Evolutionary conservation across 441 rosid genomes (phyloP), one percentile per base, ranked within the genome.

Genomic region (Manihot esculenta): DNA sequence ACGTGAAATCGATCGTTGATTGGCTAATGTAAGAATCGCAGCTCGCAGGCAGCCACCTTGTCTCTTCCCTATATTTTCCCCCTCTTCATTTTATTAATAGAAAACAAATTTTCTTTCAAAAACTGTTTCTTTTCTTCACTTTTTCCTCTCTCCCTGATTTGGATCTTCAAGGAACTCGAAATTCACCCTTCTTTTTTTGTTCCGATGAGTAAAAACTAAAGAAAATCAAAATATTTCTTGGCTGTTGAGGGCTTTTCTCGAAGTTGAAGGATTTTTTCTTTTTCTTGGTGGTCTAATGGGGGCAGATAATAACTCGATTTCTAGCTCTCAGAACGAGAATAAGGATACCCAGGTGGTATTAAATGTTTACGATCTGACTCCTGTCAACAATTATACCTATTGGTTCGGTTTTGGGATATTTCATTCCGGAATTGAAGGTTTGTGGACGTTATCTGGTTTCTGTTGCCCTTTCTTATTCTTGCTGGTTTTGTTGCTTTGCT

Each of bases 331-430:
- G 45, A 35, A 45, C 14, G 78, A 49, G 47, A 71, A 76, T 67
- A 59, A 23, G 18, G 81, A 74, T 44, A 73, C 78, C 65, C 82
- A 76, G 18, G 97, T 95, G 45, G 54, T 84, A 48, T 78, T 95
- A 73, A 89, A 95, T 62, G 87, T 93, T 38, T 95, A 95, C 74
- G 99, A 95, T 86, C 96, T 95, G 69, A 93, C 95, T 24, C 93
- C 93, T 71, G 58, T 82, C 76, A 95, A 95, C 79, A 87, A 81
- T 66, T 95, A 95, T 83, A 88, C 88, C 72, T 84, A 79, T 77
- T 95, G 96, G 97, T 80, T 93, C 64, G 98, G 99, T 10, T 86
- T 91, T 47, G 99, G 99, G 64, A 88, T 95, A 24, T 95, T 91
- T 77, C 98, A 95, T 87, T 91, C 98, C 6, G 99, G 97, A 26